Conservation (phyloP, 1,284 basidiomycete genomes). For the Stygiomarasmius scandens region DNA sequence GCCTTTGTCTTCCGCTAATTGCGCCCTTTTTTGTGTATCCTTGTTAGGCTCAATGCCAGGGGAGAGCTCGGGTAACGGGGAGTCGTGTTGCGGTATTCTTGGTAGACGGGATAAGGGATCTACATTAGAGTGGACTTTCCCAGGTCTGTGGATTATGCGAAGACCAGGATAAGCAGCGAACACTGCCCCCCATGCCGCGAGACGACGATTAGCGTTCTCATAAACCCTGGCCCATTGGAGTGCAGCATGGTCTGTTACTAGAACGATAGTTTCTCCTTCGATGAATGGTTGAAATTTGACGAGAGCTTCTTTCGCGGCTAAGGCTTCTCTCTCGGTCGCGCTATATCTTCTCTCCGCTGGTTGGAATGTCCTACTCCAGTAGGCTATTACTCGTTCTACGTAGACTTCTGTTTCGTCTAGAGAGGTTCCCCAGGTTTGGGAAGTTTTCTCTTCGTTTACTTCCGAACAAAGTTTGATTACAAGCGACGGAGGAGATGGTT, state of each 20-base stretch:
- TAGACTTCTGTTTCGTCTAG: too few species aligned
- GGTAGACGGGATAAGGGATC: constrained; percentile 23
- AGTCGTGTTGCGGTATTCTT: background rate
- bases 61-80: too few species aligned
- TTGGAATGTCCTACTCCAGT: constrained; percentile 29
- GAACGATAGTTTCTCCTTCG: constrained; percentile 29
- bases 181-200: constrained; percentile 29
- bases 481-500: too few species aligned
- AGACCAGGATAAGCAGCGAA: constrained; percentile 31
- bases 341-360: constrained; percentile 10
- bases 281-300: constrained; percentile 25
- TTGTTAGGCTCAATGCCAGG: too few species aligned
- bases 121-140: constrained; percentile 33
- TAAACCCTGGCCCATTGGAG: constrained; percentile 32
- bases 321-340: constrained; percentile 25
- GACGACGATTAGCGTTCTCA: constrained; percentile 31
- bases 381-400: constrained; percentile 20
- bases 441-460: too few species aligned
- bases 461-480: too few species aligned
- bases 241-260: constrained; percentile 35
- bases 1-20: too few species aligned
- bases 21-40: too few species aligned
- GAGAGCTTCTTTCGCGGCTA: constrained; percentile 30
- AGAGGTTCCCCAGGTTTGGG: too few species aligned
- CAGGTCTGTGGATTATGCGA: constrained; percentile 30